A percentile compares a stretch with the other conserved stretches of the same genome.
Conservation (phyloP, 805 yeast genomes). For the Peterozyma toletana region DNA sequence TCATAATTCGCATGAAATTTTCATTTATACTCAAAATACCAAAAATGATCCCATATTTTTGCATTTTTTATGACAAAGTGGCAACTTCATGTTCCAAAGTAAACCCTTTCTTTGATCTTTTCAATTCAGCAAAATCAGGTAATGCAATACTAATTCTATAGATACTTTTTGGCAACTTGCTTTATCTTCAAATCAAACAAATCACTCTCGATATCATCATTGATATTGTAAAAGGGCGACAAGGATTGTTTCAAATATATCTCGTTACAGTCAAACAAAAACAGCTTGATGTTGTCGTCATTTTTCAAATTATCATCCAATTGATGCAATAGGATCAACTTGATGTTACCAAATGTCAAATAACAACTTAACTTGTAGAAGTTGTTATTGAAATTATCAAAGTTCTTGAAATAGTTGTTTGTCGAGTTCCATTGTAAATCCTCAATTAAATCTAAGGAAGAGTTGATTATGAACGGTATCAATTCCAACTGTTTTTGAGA, state of each 20-base stretch:
- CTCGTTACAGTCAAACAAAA: slow-evolving; percentile 81
- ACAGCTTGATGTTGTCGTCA: slow-evolving; percentile 75
- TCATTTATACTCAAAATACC: too few species aligned
- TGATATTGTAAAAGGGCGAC: slow-evolving; percentile 79
- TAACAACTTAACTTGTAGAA: slow-evolving; percentile 67
- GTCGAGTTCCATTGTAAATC: slow-evolving; percentile 77
- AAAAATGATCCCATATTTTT: too few species aligned
- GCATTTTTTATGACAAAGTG: too few species aligned
- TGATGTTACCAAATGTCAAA: slow-evolving; percentile 82
- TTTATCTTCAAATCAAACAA: slow-evolving; percentile 73
- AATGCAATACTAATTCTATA: slow-evolving; percentile 24
- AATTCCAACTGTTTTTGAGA: slow-evolving; percentile 68
- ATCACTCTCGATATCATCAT: slow-evolving; percentile 66
- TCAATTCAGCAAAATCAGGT: too few species aligned
- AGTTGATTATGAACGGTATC: slow-evolving; percentile 81
- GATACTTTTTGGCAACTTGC: slow-evolving; percentile 65
- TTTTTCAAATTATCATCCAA: slow-evolving; percentile 52
- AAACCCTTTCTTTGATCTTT: too few species aligned
- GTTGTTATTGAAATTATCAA: slow-evolving; percentile 77
- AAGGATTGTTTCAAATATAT: slow-evolving; percentile 77
- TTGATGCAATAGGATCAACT: slow-evolving; percentile 68
- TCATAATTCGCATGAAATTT: too few species aligned
- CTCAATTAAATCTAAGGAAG: slow-evolving; percentile 87
- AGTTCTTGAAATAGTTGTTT: slow-evolving; percentile 60
- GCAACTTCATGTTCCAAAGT: too few species aligned